Percentiles rank a stretch among this genome's conserved stretches.
phyloP scores from a whole-genome alignment of 2,329 filamentous ascomycete genomes.

The Neonectria sp. region DNA sequence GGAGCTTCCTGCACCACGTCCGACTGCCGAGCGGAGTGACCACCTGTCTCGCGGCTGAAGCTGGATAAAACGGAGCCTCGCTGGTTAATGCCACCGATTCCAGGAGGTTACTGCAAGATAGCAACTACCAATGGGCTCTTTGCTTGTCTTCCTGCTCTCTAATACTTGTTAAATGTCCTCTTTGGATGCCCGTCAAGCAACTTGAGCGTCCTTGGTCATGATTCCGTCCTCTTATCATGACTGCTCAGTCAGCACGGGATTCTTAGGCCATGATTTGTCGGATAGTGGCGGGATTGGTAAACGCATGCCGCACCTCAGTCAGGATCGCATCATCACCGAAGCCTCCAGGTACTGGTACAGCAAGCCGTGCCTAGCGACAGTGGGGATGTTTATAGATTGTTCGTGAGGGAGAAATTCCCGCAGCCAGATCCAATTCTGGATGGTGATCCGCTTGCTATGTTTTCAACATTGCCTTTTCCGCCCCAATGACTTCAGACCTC shows the following conservation, averaged over 20 bases:
- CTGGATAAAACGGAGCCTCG: slow-evolving; percentile 31
- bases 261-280: slow-evolving; percentile 17
- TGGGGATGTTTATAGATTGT: slow-evolving; percentile 29
- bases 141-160: slow-evolving; percentile 3
- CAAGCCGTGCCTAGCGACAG: slow-evolving; percentile 22
- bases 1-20: slow-evolving; percentile 16
- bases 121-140: slow-evolving; percentile 1
- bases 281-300: slow-evolving; percentile 28
- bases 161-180: not conserved
- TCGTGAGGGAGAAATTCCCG: slow-evolving; percentile 42
- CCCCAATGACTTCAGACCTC: slow-evolving; percentile 43
- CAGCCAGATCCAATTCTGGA: slow-evolving; percentile 29
- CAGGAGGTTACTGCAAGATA: not conserved
- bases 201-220: slow-evolving; percentile 5
- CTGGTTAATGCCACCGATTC: slow-evolving; percentile 35
- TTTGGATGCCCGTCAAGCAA: not conserved
- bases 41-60: slow-evolving; percentile 25
- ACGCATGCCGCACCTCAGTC: slow-evolving; percentile 20
- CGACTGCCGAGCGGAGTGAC: slow-evolving; percentile 29
- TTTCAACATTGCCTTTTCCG: slow-evolving; percentile 39
- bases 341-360: slow-evolving; percentile 20
- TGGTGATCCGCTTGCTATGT: slow-evolving; percentile 23
- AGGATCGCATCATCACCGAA: slow-evolving; percentile 31
- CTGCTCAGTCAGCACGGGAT: slow-evolving; percentile 19
- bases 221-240: slow-evolving; percentile 21